Evolutionary conservation across 169 alveolate genomes (phyloP).

Genomic region (Eimeria maxima): DNA sequence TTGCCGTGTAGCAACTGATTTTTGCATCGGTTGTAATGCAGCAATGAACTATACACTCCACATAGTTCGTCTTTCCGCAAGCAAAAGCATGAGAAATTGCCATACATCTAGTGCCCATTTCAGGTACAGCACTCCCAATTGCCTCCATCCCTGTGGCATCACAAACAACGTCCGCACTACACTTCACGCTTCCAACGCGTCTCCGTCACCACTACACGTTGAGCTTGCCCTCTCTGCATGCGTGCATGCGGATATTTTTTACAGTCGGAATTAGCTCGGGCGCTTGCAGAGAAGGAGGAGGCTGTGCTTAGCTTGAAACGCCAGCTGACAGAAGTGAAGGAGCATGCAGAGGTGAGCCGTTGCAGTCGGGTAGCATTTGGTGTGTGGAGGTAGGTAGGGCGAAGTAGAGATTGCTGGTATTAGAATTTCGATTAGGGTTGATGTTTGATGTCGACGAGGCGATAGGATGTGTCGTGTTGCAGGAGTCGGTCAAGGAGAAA

Average conservation of each 20-base stretch:
- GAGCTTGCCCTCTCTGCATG: not conserved
- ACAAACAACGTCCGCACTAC: not conserved
- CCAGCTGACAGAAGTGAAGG: slow-evolving; percentile 48
- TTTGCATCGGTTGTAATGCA: not conserved
- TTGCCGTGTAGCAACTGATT: not conserved
- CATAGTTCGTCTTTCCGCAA: not conserved
- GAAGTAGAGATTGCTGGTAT: not conserved
- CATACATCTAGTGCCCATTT: not conserved
- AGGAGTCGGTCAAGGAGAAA: slow-evolving; percentile 57
- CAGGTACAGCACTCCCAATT: not conserved
- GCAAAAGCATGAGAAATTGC: no score
- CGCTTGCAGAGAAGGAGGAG: slow-evolving; percentile 61
- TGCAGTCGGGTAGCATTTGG: not conserved
- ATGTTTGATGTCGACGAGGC: not conserved
- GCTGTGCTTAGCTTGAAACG: slow-evolving; percentile 40
- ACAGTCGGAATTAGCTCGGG: slow-evolving; percentile 23
- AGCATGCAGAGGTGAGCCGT: slow-evolving; percentile 11
- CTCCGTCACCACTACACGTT: not conserved
- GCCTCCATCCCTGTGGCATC: not conserved
- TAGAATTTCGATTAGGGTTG: not conserved
- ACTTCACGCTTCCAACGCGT: not conserved
- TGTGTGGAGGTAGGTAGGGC: not conserved
- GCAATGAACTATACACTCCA: not conserved
- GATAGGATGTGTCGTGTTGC: slow-evolving; percentile 3
- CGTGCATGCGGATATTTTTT: not conserved